Percentiles rank a stretch among this genome's conserved stretches.
Evolutionary conservation across 2,329 filamentous ascomycete genomes (phyloP).

Genomic region (Neofusicoccum parvum): DNA sequence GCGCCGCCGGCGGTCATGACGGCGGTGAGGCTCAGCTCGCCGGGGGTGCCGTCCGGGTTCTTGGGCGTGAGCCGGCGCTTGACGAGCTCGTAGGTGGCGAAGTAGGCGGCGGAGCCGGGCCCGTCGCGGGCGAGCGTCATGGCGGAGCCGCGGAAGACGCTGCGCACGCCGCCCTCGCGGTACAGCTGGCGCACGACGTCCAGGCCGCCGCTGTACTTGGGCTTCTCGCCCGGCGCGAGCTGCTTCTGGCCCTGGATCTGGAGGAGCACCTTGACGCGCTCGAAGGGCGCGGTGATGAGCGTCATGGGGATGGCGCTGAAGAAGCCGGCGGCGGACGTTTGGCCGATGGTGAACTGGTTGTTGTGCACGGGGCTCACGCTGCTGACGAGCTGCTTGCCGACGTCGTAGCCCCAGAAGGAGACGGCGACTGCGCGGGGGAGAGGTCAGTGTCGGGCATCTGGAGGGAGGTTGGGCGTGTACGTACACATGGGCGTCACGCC

Average conservation of each 20-base stretch:
- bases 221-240: constrained; percentile 85
- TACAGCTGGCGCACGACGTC: constrained; percentile 95
- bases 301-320: constrained; percentile 97
- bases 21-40: constrained; percentile 77
- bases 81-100: constrained; percentile 94
- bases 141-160: constrained; percentile 85
- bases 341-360: constrained; percentile 75
- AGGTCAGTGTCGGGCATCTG: constrained; percentile 22
- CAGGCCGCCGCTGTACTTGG: constrained; percentile 80
- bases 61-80: constrained; percentile 85
- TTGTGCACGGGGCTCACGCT: constrained; percentile 66
- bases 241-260: constrained; percentile 94
- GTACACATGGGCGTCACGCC: constrained; percentile 99
- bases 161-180: constrained; percentile 83
- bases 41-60: constrained; percentile 73
- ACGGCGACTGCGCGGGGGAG: constrained; percentile 56
- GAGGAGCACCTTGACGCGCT: constrained; percentile 97
- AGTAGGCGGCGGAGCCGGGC: constrained; percentile 91
- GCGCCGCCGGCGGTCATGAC: constrained; percentile 85
- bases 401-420: constrained; percentile 83
- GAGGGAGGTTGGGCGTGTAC: constrained; percentile 42
- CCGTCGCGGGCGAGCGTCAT: constrained; percentile 95
- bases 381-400: constrained; percentile 87
- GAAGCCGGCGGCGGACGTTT: constrained; percentile 90
- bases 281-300: constrained; percentile 95